Percentiles rank a stretch among this genome's conserved stretches.
Evolutionary conservation across 2,329 filamentous ascomycete genomes (phyloP).

Genomic region (Ambrosiella cleistominuta): DNA sequence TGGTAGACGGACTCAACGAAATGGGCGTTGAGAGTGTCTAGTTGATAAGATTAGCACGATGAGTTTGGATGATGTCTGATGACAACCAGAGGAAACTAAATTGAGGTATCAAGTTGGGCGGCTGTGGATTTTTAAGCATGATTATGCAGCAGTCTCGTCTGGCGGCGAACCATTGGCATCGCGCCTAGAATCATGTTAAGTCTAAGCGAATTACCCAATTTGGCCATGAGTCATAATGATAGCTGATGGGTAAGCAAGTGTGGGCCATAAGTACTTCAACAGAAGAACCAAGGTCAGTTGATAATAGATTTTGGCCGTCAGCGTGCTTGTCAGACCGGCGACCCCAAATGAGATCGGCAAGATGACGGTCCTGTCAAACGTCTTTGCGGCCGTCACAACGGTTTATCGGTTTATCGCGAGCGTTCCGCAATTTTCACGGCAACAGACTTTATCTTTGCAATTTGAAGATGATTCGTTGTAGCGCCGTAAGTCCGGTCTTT

Average conservation of each 20-base stretch:
- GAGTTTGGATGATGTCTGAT: constrained; percentile 8
- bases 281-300: not conserved
- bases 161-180: not conserved
- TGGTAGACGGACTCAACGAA: not conserved
- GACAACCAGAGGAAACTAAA: not conserved
- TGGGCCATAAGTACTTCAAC: not conserved
- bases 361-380: not conserved
- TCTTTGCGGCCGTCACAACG: not conserved
- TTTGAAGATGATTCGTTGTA: no score
- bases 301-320: not conserved
- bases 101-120: not conserved
- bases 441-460: not conserved
- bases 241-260: not conserved
- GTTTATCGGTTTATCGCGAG: not conserved
- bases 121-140: not conserved
- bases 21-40: not conserved
- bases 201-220: not conserved
- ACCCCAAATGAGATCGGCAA: not conserved
- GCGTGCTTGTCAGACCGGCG: not conserved
- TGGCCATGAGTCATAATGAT: constrained; percentile 5
- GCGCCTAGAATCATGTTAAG: not conserved
- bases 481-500: no score
- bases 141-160: not conserved
- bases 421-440: not conserved
- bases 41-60: not conserved